Conservation (phyloP, 2,329 filamentous ascomycete genomes). For the Dothiorella sarmentorum region DNA sequence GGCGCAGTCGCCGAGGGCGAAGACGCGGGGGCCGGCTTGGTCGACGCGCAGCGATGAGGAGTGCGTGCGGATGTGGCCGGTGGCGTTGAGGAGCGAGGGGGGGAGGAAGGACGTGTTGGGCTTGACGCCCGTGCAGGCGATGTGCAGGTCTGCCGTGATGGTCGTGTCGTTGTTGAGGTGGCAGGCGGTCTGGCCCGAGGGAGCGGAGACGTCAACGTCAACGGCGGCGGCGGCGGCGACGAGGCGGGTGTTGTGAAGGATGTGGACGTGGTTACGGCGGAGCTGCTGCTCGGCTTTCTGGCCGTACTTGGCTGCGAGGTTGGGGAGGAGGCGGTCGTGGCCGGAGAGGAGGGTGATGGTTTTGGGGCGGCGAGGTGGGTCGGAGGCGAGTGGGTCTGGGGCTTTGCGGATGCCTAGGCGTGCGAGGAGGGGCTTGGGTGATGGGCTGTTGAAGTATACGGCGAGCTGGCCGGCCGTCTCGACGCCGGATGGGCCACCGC, state of each 20-base stretch:
- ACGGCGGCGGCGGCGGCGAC: constrained; percentile 22
- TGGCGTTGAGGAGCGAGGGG: constrained; percentile 24
- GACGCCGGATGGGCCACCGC: constrained; percentile 36
- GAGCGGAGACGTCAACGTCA: constrained; percentile 20
- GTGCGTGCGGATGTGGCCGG: constrained; percentile 29
- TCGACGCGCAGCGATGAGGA: constrained; percentile 29
- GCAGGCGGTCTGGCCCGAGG: constrained; percentile 24
- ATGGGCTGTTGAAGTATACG: constrained; percentile 27
- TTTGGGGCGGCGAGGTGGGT: constrained; percentile 20
- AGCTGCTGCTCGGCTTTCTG: constrained; percentile 33
- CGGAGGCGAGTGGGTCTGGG: neutral
- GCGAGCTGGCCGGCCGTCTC: constrained; percentile 39
- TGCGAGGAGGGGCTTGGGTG: neutral
- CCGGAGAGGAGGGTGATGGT: constrained; percentile 36
- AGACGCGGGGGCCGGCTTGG: constrained; percentile 28
- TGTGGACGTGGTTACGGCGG: constrained; percentile 28
- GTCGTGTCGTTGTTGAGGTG: constrained; percentile 29
- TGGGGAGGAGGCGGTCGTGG: constrained; percentile 29
- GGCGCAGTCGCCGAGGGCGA: constrained; percentile 37
- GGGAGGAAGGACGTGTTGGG: constrained; percentile 34
- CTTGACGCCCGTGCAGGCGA: constrained; percentile 33
- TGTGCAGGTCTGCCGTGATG: constrained; percentile 35
- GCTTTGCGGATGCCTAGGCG: neutral
- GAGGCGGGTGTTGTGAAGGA: constrained; percentile 29
- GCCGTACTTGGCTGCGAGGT: constrained; percentile 26